Percentiles rank a stretch among this genome's conserved stretches.
phyloP scores from a whole-genome alignment of 1,284 basidiomycete species.

The Fomitopsis betulina region DNA sequence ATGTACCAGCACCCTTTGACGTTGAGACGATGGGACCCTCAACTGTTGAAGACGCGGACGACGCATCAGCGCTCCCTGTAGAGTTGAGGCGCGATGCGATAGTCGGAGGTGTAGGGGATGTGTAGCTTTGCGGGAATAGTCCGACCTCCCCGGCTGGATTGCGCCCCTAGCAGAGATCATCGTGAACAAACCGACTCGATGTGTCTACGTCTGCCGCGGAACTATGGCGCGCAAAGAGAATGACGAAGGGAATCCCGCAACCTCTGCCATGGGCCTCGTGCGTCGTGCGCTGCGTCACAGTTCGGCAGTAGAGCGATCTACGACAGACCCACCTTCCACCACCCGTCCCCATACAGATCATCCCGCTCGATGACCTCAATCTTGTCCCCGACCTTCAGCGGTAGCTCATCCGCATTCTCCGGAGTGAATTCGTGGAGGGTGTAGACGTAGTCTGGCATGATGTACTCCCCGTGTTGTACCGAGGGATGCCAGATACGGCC shows the following conservation, averaged over 20 bases:
- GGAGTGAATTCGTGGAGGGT: conserved; percentile 85
- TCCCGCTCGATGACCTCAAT: conserved; percentile 93
- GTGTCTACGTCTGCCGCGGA: conserved; percentile 8
- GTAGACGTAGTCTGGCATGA: conserved; percentile 60
- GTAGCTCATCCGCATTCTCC: conserved; percentile 92
- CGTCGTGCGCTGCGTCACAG: not conserved
- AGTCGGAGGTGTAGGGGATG: conserved; percentile 53
- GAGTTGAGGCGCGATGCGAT: conserved; percentile 19
- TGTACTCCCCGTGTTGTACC: not conserved
- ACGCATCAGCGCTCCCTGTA: conserved; percentile 8
- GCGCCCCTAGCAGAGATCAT: conserved; percentile 60
- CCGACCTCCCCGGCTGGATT: conserved; percentile 81
- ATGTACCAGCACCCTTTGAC: not conserved
- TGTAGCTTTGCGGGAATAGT: conserved; percentile 92
- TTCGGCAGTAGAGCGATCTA: not conserved
- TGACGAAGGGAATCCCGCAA: not conserved
- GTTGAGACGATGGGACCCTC: not conserved
- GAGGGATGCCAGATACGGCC: not conserved
- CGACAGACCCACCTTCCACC: conserved; percentile 84
- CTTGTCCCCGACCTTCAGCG: conserved; percentile 82
- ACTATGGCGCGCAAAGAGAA: not conserved
- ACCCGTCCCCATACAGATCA: conserved; percentile 94
- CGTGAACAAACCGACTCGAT: conserved; percentile 14
- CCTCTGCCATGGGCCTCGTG: not conserved
- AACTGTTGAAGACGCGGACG: conserved; percentile 17